Base-by-base conservation (phyloP, 176 grass and related monocot genomes). In the Saccharum officinarum region DNA sequence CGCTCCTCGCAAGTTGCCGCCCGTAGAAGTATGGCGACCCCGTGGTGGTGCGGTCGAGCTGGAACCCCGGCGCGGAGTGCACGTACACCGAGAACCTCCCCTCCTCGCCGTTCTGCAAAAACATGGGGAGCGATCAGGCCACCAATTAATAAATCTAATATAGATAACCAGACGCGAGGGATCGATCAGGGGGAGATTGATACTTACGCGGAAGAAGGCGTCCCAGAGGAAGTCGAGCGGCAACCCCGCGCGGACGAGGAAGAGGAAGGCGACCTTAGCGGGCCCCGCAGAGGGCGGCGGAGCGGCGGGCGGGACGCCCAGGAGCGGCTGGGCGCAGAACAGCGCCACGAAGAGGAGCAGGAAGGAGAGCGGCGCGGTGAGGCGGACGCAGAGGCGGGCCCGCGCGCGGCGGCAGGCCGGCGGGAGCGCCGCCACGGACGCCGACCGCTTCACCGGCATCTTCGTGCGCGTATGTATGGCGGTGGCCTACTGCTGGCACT, bases 181-280 rank as follows among this genome's bases (percentile, higher is more conserved):
- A 80, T 63, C 62, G 1, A 69, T 23, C 12, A 9, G 3, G 10
- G 3, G 6, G 11, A 38, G 72, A 1, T 2, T n/a, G 38, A 36
- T 17, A 42, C 81, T 81, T 62, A 87, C 97, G 91, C 90, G 86
- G 83, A 99, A 94, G 90, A 99, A 99, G 81, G 97, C 76, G 79
- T 96, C 91, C 97, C 97, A 99, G 30, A 99, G 64, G 88, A 99
- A 99, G 77, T 99, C 94, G 40, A 99, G 94, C 73, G 97, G 97
- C 52, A 99, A 71, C 39, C 91, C 84, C 2, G 88, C 81, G 77
- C 97, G 94, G 75, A 66, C 92, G 75, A 99, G 86, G 87, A 99
- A 99, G 82, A 99, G 91, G 87, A 96, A 96, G 78, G 97, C 93
- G 50, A 94, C 89, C 92, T 94, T 99, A 2, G 90, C 74, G 0